Conservation (phyloP, 2,329 filamentous ascomycete genomes). For the Claviceps paspali region DNA sequence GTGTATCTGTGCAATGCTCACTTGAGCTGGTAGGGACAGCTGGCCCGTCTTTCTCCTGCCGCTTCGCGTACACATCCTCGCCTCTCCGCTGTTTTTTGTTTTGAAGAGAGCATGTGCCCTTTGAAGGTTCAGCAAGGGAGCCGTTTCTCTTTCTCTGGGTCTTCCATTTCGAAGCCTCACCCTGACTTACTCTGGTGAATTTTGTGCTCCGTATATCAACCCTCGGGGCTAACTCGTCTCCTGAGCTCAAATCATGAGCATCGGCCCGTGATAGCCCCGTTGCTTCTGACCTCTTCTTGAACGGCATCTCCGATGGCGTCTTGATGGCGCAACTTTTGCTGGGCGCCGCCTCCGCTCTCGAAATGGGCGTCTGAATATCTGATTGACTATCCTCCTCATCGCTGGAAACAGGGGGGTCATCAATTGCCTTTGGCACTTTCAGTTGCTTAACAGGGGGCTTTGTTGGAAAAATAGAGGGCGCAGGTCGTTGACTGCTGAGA, state of each 20-base stretch:
- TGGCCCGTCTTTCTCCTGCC: not conserved
- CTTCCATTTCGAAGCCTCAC: constrained; percentile 2
- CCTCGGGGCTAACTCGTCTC: constrained; percentile 12
- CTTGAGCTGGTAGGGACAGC: constrained; percentile 8
- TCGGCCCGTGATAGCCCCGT: not conserved
- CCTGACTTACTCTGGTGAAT: constrained; percentile 12
- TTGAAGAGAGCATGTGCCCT: not conserved
- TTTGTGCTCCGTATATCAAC: constrained; percentile 19
- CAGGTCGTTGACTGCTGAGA: constrained; percentile 8
- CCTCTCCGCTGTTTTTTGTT: constrained; percentile 6
- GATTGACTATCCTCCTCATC: constrained; percentile 12
- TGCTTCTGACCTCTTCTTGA: not conserved
- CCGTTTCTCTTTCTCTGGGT: constrained; percentile 4
- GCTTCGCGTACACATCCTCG: not conserved
- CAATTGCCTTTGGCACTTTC: constrained; percentile 7
- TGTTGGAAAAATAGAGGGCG: constrained; percentile 8
- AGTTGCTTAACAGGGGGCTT: constrained; percentile 4
- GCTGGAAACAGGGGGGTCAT: constrained; percentile 14
- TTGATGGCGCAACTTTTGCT: not conserved
- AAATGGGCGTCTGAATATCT: constrained; percentile 1
- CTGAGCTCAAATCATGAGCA: constrained; percentile 11
- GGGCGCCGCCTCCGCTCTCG: not conserved
- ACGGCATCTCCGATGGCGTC: not conserved
- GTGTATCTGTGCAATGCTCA: constrained; percentile 11
- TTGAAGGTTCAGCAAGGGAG: not conserved